Base-by-base conservation (phyloP, 805 yeast species). In the Ogataea chonburiensis region DNA sequence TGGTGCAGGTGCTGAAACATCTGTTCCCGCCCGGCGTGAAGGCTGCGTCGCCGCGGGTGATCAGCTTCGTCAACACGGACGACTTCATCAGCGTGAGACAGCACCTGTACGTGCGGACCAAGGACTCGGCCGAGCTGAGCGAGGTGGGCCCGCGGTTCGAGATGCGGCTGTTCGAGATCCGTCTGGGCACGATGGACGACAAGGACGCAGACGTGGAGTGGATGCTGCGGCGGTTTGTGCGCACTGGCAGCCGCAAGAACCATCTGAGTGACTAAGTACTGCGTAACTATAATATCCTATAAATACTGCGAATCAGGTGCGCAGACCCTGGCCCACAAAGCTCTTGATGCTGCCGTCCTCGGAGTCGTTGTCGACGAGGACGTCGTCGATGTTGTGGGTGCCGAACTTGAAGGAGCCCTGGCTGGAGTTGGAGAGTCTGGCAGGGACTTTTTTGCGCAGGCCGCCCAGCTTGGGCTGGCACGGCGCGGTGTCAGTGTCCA, bases 91-190 rank as follows among this genome's bases (percentile, higher is more conserved):
- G 88, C 43, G 97, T 93, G 5, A 76, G 99, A 61, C 98, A 93
- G 56, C 99, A 93, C 58, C 83, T 93, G 1, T 93, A 85, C 58
- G 96, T 88, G 5, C 81, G 78, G 56, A 87, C 96, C 0, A 81
- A 82, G 49, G 96, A 88, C 45, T 75, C 74, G 12, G 96, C 88
- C 2, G 98, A 93, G 59, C 64, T 93, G 38, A 89, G 96, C 40
- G 99, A 93, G 60, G 84, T 93, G 23, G 99, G 99, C 0, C 99
- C 99, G n/a, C 71, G 99, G 45, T 93, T 93, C 53, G 98, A 93
- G 63, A 89, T 93, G 98, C 77, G 88, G 58, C 66, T 93, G 47
- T 93, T 79, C 59, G 97, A 91, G 61, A 66, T 93, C 47, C 75
- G 81, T 54, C 70, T 93, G 49, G 97, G 99, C 3, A 86, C 96